Base-by-base conservation (phyloP, 768 basidiomycete species). In the Asterophora parasitica region DNA sequence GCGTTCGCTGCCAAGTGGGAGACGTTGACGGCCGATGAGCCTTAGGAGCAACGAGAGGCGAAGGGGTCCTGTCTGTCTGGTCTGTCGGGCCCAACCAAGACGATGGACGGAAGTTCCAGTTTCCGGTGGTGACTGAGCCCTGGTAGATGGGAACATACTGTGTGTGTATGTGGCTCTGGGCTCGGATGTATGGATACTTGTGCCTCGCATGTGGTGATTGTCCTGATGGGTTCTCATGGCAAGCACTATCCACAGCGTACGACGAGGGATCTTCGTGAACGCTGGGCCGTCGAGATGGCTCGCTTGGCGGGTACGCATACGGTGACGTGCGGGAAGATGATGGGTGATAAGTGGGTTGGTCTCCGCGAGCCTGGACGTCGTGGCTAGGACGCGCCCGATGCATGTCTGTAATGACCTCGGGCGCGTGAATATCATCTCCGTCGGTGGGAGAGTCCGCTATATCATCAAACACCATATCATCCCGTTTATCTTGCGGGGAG, bases 371-470 rank as follows among this genome's bases (percentile, higher is more conserved):
- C 15, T 58, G 49, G 23, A 63, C 31, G 19, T 65, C 61, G 44
- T 63, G 66, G 12, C 63, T 45, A 10, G 58, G 41, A 28, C 64
- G 65, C 20, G 65, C 33, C 44, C 62, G 64, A 13, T 62, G 58
- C 7, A 59, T 36, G 12, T 60, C 53, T 34, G 58, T n/a, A 15
- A 57, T 28, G 11, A 48, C 33, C 16, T 67, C 64, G 20, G 48
- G 19, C 16, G 59, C 37, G 28, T 60, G 56, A n/a, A 43, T 28
- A 27, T 69, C 70, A 27, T 72, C 69, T 16, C 52, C 60, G 13
- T 69, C 67, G 7, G 63, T 67, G 2, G 68, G 68, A 8, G 70
- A 58, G 50, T 76, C 72, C 43, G 57, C 57, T 46, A 64, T 53
- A 42, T 72, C 70, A 31, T 65, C 62, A 30, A 55, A 56, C 13